These are phyloP conservation scores for Metarhizium anisopliae DNA, from an alignment of 2,329 filamentous ascomycete species.

Conservation along the genomic window DNA sequence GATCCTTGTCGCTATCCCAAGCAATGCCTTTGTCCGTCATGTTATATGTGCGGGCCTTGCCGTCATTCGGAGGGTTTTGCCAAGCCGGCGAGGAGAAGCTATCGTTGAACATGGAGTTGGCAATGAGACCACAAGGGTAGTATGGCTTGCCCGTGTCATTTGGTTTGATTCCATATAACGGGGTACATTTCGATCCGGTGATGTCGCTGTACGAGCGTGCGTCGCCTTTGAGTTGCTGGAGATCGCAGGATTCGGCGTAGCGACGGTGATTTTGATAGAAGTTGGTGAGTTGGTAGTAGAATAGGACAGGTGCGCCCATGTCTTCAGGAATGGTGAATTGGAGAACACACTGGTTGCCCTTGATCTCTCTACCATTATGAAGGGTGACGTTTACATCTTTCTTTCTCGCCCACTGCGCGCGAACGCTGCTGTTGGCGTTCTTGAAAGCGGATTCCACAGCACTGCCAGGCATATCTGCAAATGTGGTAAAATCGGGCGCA, in stretches of 20 bases:
- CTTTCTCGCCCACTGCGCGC: constrained; percentile 34
- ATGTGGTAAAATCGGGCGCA: constrained; percentile 34
- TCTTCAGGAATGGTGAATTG: constrained; percentile 71
- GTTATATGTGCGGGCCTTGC: constrained; percentile 45
- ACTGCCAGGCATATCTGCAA: constrained; percentile 43
- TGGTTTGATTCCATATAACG: constrained; percentile 47
- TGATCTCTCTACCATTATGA: constrained; percentile 24
- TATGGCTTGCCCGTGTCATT: constrained; percentile 54
- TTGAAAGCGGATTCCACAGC: constrained; percentile 67
- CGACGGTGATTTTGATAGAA: constrained; percentile 98
- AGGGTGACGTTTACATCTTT: constrained; percentile 31
- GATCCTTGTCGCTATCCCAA: constrained; percentile 72
- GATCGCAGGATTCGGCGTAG: constrained; percentile 85
- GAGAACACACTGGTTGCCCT: constrained; percentile 56
- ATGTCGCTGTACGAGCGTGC: constrained; percentile 53
- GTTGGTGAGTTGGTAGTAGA: constrained; percentile 94
- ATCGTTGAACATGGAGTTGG: constrained; percentile 96
- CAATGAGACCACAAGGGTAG: constrained; percentile 92
- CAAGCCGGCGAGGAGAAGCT: constrained; percentile 62
- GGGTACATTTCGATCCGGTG: constrained; percentile 62
- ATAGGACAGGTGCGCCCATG: constrained; percentile 72
- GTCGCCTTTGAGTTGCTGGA: constrained; percentile 69
- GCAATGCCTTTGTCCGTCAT: constrained; percentile 79
- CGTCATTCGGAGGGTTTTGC: constrained; percentile 35
- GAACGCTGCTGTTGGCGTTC: constrained; percentile 30